Evolutionary conservation across 176 grass and related monocot species (phyloP), one percentile per base, ranked within the genome.

Genomic region (Ensete ventricosum): DNA sequence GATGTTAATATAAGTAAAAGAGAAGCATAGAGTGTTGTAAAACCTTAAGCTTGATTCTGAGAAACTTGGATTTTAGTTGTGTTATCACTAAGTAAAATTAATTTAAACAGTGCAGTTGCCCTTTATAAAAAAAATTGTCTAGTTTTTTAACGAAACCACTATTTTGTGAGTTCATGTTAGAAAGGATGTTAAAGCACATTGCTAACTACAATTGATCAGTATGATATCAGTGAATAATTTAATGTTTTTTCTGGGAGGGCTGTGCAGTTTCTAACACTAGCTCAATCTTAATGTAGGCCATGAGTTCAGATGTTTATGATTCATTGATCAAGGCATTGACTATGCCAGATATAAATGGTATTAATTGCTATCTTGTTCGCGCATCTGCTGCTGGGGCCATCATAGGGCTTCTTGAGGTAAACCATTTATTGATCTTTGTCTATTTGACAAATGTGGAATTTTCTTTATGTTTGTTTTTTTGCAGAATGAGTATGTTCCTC

Each of bases 341-440:
- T n/a, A 86, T 82, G 66, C 76, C 86, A 55, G 81, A 88, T 51
- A 57, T 64, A 74, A 85, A 86, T 25, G 82, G 80, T 43, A 80
- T 88, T 54, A 96, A 76, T 82, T 96, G 83, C 66, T 96, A 88
- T 83, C 89, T 87, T 2, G 89, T 92, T 34, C 90, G 84, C 74
- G 82, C 92, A 55, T 96, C 89, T 86, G 87, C 89, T 77, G 86
- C 83, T 87, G 87, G 84, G 81, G 89, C 89, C 57, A 89, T 96
- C 72, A 75, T 85, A 75, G 87, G 80, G 64, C 92, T 96, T 22
- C 86, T 96, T 66, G 92, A 96, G 82, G 92, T 96, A 78, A 84
- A 64, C 54, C 52, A 19, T 55, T 10, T 16, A 7, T 20, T 65
- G 66, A 55, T 43, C 2, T 48, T 81, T 49, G 50, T 16, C 68